phyloP scores from a whole-genome alignment of 2,329 filamentous ascomycete species.

The Coniochaeta sp. region DNA sequence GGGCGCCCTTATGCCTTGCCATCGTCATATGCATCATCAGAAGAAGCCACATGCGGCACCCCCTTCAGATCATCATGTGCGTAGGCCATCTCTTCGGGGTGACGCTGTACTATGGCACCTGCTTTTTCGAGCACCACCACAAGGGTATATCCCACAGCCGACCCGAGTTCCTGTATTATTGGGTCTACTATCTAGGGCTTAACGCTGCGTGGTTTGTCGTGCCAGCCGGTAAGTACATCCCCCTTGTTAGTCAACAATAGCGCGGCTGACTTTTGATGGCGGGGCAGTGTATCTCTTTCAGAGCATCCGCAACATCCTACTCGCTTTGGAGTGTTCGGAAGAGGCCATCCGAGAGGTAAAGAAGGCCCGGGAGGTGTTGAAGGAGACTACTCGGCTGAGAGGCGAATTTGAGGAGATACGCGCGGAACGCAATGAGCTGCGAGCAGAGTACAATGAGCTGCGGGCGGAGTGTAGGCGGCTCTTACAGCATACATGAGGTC shows the following conservation, averaged over 20 bases:
- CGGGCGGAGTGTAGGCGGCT: too few relatives aligned
- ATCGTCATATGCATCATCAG: constrained; percentile 38
- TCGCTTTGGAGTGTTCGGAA: too few relatives aligned
- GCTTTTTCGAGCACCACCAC: constrained; percentile 38
- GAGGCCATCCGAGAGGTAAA: too few relatives aligned
- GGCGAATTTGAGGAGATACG: too few relatives aligned
- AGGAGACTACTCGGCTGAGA: too few relatives aligned
- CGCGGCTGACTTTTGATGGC: not conserved
- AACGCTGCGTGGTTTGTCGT: constrained; percentile 55
- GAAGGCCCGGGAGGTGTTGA: too few relatives aligned
- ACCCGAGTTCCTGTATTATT: constrained; percentile 55
- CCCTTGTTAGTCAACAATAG: not conserved
- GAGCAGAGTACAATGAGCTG: too few relatives aligned
- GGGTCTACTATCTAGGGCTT: constrained; percentile 56
- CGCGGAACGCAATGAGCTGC: too few relatives aligned
- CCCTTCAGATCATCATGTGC: constrained; percentile 43
- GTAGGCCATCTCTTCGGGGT: constrained; percentile 54
- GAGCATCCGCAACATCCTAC: not conserved
- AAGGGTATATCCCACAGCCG: constrained; percentile 44
- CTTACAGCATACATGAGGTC: too few relatives aligned
- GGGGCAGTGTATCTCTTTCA: not conserved
- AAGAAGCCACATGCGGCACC: constrained; percentile 36
- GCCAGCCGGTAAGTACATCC: constrained; percentile 40
- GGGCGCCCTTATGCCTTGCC: constrained; percentile 52
- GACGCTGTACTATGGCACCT: constrained; percentile 57